Percentiles rank a stretch among this genome's conserved stretches.
Evolutionary conservation across 176 grass and related monocot species (phyloP).

Genomic region (maize (Zea mays)): Zm-B73-REFERENCE-NAM-5.0 NC_050099.1:136233501-136234000

Average conservation of each 20-base stretch:
- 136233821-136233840: fast-evolving
- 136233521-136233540: conserved; percentile 67
- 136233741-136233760: not conserved
- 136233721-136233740: not conserved
- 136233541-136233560: conserved; percentile 59
- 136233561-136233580: not conserved
- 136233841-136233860: not conserved
- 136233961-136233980: too few species aligned
- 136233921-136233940: too few species aligned
- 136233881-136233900: not conserved
- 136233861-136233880: conserved; percentile 12
- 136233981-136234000: too few species aligned
- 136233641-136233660: conserved; percentile 39
- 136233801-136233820: not conserved
- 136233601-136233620: not conserved
- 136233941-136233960: too few species aligned
- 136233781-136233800: fast-evolving
- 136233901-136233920: too few species aligned
- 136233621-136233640: not conserved
- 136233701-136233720: not conserved
- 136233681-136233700: not conserved
- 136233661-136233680: conserved; percentile 31
- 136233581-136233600: not conserved
- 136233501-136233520: conserved; percentile 77
- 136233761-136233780: fast-evolving